Percentiles rank a stretch among this genome's conserved stretches.
Evolutionary conservation across 768 basidiomycete genomes (phyloP).

Genomic region (Omphalotus guepiniiformis): DNA sequence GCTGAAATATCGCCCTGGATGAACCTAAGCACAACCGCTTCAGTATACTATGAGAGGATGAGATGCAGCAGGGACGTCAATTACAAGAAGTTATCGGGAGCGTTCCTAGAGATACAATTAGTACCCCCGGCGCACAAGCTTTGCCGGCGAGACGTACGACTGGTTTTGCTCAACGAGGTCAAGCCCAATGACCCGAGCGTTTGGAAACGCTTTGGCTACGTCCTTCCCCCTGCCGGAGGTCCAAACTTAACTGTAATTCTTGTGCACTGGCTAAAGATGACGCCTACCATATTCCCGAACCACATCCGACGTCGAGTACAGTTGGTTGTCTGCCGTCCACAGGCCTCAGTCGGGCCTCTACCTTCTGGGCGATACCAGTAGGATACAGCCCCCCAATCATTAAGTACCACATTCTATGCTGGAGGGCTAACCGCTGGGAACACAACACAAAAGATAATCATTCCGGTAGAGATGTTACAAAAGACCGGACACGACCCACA

Average conservation of each 20-base stretch:
- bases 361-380: slow-evolving; percentile 8
- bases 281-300: slow-evolving; percentile 25
- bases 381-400: slow-evolving; percentile 24
- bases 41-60: background rate
- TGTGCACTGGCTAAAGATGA: background rate
- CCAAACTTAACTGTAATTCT: background rate
- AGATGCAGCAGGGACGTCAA: background rate
- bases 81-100: slow-evolving; percentile 12
- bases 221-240: slow-evolving; percentile 20
- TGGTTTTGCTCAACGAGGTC: slow-evolving; percentile 17
- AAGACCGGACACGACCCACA: background rate
- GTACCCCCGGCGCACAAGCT: background rate
- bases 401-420: slow-evolving; percentile 22
- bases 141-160: slow-evolving; percentile 9
- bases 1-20: slow-evolving; percentile 17
- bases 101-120: slow-evolving; percentile 5
- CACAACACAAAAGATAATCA: background rate
- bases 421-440: slow-evolving; percentile 19
- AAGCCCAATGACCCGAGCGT: slow-evolving; percentile 20
- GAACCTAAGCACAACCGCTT: slow-evolving; percentile 16
- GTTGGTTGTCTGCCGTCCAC: slow-evolving; percentile 6
- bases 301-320: slow-evolving; percentile 26
- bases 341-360: slow-evolving; percentile 12
- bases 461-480: background rate
- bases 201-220: slow-evolving; percentile 21